Percentiles rank a stretch among this genome's conserved stretches.
Evolutionary conservation across 176 grass and related monocot genomes (phyloP).

Genomic region (Oropetium thomaeum): DNA sequence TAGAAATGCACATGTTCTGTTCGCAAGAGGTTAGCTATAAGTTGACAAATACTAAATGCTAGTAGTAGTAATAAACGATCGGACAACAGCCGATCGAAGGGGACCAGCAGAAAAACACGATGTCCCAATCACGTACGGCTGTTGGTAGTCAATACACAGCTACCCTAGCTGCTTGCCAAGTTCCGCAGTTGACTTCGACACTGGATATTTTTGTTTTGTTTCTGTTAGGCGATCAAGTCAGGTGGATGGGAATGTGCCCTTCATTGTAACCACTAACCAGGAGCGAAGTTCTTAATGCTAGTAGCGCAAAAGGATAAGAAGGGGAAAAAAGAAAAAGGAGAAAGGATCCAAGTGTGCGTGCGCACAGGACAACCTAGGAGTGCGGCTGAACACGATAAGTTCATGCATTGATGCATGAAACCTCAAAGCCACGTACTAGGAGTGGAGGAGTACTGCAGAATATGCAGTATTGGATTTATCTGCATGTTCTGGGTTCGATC

Average conservation of each 20-base stretch:
- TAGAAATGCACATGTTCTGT: neutral
- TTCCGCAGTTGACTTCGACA: neutral
- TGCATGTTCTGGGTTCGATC: neutral
- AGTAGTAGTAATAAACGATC: neutral
- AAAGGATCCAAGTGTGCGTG: neutral
- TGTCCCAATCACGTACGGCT: conserved; percentile 2
- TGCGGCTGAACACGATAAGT: neutral
- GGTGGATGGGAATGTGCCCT: neutral
- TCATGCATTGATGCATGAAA: too few species aligned
- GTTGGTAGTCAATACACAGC: neutral
- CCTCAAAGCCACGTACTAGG: neutral
- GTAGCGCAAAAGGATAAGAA: neutral
- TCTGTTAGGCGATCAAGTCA: neutral
- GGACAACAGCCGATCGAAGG: neutral
- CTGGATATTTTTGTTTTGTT: neutral
- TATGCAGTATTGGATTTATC: neutral
- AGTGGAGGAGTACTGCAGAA: too few species aligned
- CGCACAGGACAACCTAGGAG: neutral
- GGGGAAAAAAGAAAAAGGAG: neutral
- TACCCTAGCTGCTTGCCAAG: neutral
- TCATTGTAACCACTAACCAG: neutral
- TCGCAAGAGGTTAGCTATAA: neutral
- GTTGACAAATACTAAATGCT: neutral
- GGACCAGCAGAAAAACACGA: neutral
- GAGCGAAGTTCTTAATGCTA: neutral